Conservation (phyloP, 495 filamentous ascomycete genomes). For the Alectoria sarmentosa region DNA sequence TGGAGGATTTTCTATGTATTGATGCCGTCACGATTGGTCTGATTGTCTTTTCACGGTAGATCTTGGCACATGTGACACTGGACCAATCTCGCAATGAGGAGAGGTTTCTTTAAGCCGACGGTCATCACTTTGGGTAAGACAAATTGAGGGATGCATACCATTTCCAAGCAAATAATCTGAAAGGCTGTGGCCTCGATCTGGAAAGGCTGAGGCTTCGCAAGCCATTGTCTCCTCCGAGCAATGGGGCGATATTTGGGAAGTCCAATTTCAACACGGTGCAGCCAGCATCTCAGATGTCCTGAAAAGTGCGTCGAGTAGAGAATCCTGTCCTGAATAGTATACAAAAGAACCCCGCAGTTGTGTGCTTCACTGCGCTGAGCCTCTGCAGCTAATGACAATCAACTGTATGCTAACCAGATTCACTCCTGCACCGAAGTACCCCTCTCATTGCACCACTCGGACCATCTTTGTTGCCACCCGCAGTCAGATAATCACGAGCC, state of each 20-base stretch:
- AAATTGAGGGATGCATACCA: not conserved
- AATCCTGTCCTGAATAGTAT: not conserved
- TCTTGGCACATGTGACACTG: not conserved
- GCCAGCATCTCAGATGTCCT: not conserved
- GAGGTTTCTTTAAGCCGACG: not conserved
- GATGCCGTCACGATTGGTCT: not conserved
- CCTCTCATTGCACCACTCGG: not conserved
- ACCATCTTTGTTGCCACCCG: not conserved
- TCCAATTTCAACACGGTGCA: not conserved
- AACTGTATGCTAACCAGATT: not conserved
- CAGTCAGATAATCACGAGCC: not conserved
- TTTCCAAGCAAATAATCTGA: not conserved
- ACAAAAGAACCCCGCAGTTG: not conserved
- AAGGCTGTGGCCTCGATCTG: no score
- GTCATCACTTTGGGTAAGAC: not conserved
- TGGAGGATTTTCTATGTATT: slow-evolving; percentile 41
- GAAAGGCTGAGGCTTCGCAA: not conserved
- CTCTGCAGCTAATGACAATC: not conserved
- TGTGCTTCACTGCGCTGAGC: not conserved
- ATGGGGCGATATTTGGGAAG: not conserved
- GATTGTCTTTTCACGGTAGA: not conserved
- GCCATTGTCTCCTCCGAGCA: not conserved
- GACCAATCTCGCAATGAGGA: not conserved
- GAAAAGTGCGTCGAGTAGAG: no score
- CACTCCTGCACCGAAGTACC: not conserved